Conservation (phyloP, 2,329 filamentous ascomycete species). For the Pseudocercospora cruenta region DNA sequence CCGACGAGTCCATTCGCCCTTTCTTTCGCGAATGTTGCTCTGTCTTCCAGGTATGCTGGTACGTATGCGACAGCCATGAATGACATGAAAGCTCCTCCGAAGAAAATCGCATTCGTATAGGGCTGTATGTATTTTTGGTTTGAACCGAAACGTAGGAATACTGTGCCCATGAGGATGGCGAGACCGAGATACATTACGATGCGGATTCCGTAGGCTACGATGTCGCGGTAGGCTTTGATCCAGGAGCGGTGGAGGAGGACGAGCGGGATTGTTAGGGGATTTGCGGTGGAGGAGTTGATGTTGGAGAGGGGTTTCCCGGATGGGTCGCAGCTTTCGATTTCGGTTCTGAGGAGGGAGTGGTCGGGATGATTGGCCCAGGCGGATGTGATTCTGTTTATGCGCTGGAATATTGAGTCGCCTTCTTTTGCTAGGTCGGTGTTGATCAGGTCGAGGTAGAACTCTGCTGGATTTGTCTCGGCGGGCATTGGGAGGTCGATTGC, state of each 20-base stretch:
- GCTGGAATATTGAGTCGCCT: conserved; percentile 49
- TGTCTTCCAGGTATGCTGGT: conserved; percentile 77
- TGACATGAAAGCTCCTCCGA: conserved; percentile 52
- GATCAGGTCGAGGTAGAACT: conserved; percentile 76
- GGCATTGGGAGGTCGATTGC: conserved; percentile 66
- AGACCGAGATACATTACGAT: conserved; percentile 79
- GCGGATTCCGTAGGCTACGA: conserved; percentile 80
- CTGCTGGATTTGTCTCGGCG: conserved; percentile 74
- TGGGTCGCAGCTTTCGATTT: conserved; percentile 29
- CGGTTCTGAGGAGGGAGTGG: conserved; percentile 37
- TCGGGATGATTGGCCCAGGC: conserved; percentile 58
- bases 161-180: conserved; percentile 84
- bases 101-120: conserved; percentile 75
- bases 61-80: conserved; percentile 72
- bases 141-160: conserved; percentile 73
- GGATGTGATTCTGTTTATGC: conserved; percentile 57
- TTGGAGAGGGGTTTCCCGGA: neutral
- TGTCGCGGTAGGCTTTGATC: conserved; percentile 81
- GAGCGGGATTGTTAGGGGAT: conserved; percentile 55
- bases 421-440: conserved; percentile 72
- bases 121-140: conserved; percentile 75
- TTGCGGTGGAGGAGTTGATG: conserved; percentile 43
- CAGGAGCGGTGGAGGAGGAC: conserved; percentile 76
- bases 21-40: conserved; percentile 71
- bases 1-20: conserved; percentile 78